Evolutionary conservation across 768 basidiomycete genomes (phyloP), one percentile per base, ranked within the genome.

Genomic region (Russula griseocarnosa): DNA sequence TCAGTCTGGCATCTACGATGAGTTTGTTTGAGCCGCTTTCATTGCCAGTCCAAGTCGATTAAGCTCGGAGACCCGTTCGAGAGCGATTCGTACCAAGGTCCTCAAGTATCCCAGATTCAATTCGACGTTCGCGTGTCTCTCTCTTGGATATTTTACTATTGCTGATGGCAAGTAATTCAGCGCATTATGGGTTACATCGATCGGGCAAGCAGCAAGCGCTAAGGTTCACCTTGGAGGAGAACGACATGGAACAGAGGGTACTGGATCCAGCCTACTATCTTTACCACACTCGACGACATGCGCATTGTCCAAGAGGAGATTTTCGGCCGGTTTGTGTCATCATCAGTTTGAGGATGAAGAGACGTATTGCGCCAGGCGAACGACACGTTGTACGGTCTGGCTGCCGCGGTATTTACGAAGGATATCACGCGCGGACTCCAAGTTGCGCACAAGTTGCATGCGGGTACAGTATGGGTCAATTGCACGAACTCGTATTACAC

Each of bases 341-440:
- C 32, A 78, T 83, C 74, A 85, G 72, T 91, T 92, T 76, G 78
- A 83, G 66, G 70, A 75, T 56, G 84, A 83, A 65, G 80, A 82
- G 84, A 90, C 62, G 86, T 85, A 44, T 75, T 91, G 68, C 74
- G 73, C 53, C 81, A 83, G 71, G 96, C 93, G 28, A 99, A 99
- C 75, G 87, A 96, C 72, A 88, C 90, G 0, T 71, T 78, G 55
- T 96, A 94, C 74, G 95, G 95, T 62, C 83, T 97, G 49, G 93
- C 92, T 16, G 86, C 90, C 2, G 88, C 89, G 9, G 85, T 98
- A 58, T 97, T 94, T 80, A 86, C 89, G 46, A 79, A 84, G 70
- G 81, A 96, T 74, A 75, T 96, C 77, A 84, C 82, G 69, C 81
- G 87, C 30, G 92, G 90, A 0, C 76, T 95, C 60, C 76, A 78